These are phyloP conservation scores for Chenopodium album DNA, from an alignment of 148 eudicot genomes.

Conservation along the genomic window DNA sequence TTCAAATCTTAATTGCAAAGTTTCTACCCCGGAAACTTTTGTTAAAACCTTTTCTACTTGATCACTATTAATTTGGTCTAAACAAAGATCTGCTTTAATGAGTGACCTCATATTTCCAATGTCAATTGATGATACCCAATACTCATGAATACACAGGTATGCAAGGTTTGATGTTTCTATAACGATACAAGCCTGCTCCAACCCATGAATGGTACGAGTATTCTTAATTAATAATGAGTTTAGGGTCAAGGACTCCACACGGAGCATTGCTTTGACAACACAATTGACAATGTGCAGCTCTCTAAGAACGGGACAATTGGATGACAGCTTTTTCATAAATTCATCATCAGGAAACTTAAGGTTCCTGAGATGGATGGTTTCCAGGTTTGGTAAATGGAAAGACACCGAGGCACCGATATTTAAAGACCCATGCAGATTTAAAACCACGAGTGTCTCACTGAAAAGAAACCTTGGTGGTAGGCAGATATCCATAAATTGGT, in stretches of 20 bases:
- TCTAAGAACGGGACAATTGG: slow-evolving; percentile 14
- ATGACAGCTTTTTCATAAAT: slow-evolving; percentile 8
- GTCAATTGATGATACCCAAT: neutral
- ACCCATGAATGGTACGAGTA: too few species aligned
- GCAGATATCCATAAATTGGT: neutral
- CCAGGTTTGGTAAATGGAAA: slow-evolving; percentile 7
- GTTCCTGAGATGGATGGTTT: neutral
- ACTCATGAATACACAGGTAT: neutral
- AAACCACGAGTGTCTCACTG: neutral
- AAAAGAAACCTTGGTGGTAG: slow-evolving; percentile 7
- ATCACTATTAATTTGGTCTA: neutral
- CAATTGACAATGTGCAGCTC: neutral
- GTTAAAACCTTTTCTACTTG: neutral
- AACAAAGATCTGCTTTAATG: neutral
- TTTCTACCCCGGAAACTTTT: neutral
- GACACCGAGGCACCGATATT: neutral
- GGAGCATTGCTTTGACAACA: neutral
- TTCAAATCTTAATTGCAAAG: neutral
- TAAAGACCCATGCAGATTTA: neutral
- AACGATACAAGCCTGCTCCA: neutral
- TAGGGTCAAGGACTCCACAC: slow-evolving; percentile 1
- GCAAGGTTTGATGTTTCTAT: slow-evolving; percentile 4
- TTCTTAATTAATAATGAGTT: too few species aligned
- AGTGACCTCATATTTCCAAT: neutral
- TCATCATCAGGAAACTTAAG: slow-evolving; percentile 8